Conservation (phyloP, 2,329 filamentous ascomycete species). For the Xylaria hypoxylon region DNA sequence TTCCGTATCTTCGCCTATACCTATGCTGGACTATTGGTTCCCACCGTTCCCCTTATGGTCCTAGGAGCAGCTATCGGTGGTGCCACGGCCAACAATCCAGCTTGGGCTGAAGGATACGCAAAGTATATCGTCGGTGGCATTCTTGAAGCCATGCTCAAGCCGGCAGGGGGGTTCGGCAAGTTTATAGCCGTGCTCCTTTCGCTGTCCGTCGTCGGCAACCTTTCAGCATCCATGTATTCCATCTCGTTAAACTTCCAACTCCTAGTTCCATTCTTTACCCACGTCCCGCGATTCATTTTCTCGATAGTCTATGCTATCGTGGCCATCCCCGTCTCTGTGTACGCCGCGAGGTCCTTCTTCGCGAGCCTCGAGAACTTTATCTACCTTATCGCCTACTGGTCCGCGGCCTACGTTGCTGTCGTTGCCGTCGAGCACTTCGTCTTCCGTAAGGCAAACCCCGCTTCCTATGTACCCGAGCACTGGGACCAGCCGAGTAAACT, state of each 20-base stretch:
- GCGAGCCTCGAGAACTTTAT: conserved; percentile 68
- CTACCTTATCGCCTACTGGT: conserved; percentile 69
- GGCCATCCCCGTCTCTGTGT: conserved; percentile 69
- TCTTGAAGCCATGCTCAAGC: conserved; percentile 68
- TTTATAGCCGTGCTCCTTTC: conserved; percentile 71
- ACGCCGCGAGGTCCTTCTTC: conserved; percentile 68
- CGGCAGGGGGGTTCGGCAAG: conserved; percentile 70
- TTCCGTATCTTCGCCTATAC: conserved; percentile 64
- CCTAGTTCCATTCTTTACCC: conserved; percentile 65
- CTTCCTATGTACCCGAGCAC: conserved; percentile 53
- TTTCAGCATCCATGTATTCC: conserved; percentile 70
- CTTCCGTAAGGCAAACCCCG: conserved; percentile 52
- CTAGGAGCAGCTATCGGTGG: conserved; percentile 74
- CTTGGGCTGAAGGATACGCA: conserved; percentile 67
- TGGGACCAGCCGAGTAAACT: conserved; percentile 55
- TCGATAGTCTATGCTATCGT: conserved; percentile 68
- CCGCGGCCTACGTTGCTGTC: conserved; percentile 65
- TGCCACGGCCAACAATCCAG: conserved; percentile 64
- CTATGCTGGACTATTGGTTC: conserved; percentile 59
- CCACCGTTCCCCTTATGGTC: conserved; percentile 64
- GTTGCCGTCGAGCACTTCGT: conserved; percentile 56
- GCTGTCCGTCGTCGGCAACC: conserved; percentile 69
- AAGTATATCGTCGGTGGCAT: conserved; percentile 67
- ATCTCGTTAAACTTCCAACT: conserved; percentile 74
- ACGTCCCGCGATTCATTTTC: conserved; percentile 68